Evolutionary conservation across 228 moss, liverwort and hornwort genomes (phyloP), one percentile per base, ranked within the genome.

Genomic region (Sphagnum fallax): DNA sequence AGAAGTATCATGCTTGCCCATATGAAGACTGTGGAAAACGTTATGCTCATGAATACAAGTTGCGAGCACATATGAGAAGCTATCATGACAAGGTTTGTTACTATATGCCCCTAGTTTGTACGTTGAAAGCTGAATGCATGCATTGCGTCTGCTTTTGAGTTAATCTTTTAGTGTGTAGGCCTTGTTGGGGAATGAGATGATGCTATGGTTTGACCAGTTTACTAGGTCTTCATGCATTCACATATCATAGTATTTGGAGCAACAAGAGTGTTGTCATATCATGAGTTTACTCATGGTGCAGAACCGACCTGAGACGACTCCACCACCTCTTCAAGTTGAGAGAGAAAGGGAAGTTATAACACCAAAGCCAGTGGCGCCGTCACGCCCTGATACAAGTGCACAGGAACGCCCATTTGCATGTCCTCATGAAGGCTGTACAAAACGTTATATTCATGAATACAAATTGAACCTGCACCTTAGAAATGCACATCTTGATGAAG

Each of bases 41-140:
- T 65, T 98, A 98, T 65, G 98, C 98, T 10, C 98, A 98, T 70
- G 98, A 98, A 47, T 98, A 98, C 80, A 98, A 98, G 79, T 85
- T 98, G 53, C 90, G 84, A 67, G 93, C 93, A 47, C 98, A 98
- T 70, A 81, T 98, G 88, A 82, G 90, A 72, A 87, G 82, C 62
- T 90, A 89, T 67, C 98, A 98, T 69, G 98, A 93, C 65, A 93
- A 93, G 91, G 98, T 98, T 63, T 78, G 86, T 51, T 64, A 32
- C 32, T 2, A 32, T 32, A 32, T 32, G 32, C 32, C 32, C 32
- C 32, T 32, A 32, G 32, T 32, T 32, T 2, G 32, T 32, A 32
- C 2, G 32, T 32, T 32, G 32, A 2, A 32, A 32, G 32, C 32
- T 32, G 32, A 32, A 32, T 32, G 32, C 32, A 32, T 32, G 32